A percentile compares a stretch with the other conserved stretches of the same genome.
phyloP scores from a whole-genome alignment of 139 green algal genomes.

The Chlamydomonas schloesseri region DNA sequence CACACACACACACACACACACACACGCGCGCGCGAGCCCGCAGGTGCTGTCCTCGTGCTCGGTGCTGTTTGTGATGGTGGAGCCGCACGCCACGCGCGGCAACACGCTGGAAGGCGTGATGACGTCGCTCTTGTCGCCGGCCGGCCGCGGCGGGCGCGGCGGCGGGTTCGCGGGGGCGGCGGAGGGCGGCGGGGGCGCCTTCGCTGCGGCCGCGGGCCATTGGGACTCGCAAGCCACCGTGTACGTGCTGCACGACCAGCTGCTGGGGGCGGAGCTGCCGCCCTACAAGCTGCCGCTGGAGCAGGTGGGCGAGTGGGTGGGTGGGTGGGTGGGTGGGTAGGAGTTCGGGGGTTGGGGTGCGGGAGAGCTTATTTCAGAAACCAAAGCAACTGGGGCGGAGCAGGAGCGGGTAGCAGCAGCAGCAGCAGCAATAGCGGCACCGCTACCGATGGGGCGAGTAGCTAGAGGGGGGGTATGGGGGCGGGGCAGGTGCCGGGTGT shows the following conservation, averaged over 20 bases:
- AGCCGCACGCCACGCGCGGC: background rate
- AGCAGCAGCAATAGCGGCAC: too few relatives aligned
- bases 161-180: background rate
- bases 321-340: too few relatives aligned
- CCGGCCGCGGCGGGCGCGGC: background rate
- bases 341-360: background rate
- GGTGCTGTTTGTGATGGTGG: conserved; percentile 34
- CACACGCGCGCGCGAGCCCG: background rate
- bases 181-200: background rate
- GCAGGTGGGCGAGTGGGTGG: too few relatives aligned
- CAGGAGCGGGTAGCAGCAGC: too few relatives aligned
- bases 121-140: too few relatives aligned
- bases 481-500: too few relatives aligned
- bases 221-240: conserved; percentile 25
- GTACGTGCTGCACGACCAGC: conserved; percentile 37
- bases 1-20: too few relatives aligned
- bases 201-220: background rate
- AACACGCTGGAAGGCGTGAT: conserved; percentile 2
- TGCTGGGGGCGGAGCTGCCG: conserved; percentile 30
- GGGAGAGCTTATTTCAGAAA: too few relatives aligned
- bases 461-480: too few relatives aligned
- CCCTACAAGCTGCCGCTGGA: conserved; percentile 33
- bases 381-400: too few relatives aligned
- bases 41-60: conserved; percentile 33
- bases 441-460: too few relatives aligned